Conservation (phyloP, 2,329 filamentous ascomycete genomes). For the Ophiostoma ulmi region DNA sequence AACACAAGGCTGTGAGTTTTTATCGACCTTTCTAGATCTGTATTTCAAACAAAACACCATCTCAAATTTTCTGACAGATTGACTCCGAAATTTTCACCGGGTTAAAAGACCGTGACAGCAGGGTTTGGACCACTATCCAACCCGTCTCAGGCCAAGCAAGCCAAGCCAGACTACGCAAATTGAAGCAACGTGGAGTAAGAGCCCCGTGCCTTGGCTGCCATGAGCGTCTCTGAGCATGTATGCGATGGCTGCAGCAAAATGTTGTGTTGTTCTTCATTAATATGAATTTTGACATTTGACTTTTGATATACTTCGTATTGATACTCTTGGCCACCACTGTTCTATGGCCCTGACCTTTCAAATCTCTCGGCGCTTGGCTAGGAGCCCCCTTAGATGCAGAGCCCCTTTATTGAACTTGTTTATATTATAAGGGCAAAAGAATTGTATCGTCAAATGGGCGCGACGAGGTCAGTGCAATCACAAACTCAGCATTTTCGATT, state of each 20-base stretch:
- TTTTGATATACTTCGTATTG: not conserved
- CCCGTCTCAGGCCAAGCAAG: slow-evolving; percentile 5
- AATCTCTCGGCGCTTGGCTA: slow-evolving; percentile 16
- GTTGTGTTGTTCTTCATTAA: slow-evolving; percentile 1
- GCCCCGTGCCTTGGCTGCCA: slow-evolving; percentile 13
- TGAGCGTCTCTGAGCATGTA: not conserved
- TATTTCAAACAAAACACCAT: not conserved
- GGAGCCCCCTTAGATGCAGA: not conserved
- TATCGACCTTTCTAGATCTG: not conserved
- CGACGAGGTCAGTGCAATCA: too few relatives aligned
- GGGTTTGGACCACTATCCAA: not conserved
- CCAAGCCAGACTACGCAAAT: slow-evolving; percentile 15
- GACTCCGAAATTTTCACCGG: not conserved
- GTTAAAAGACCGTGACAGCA: not conserved
- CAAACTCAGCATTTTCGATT: not conserved
- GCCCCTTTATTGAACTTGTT: slow-evolving; percentile 10
- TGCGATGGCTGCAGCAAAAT: not conserved
- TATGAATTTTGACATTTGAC: not conserved
- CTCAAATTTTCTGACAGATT: not conserved
- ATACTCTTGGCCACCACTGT: slow-evolving; percentile 11
- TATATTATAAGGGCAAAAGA: not conserved
- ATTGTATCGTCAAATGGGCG: too few relatives aligned
- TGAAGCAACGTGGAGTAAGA: slow-evolving; percentile 15
- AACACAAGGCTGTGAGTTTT: not conserved
- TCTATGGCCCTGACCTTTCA: slow-evolving; percentile 2